phyloP scores from a whole-genome alignment of 352 stramenopile species.

The Phytophthora crassamura region DNA sequence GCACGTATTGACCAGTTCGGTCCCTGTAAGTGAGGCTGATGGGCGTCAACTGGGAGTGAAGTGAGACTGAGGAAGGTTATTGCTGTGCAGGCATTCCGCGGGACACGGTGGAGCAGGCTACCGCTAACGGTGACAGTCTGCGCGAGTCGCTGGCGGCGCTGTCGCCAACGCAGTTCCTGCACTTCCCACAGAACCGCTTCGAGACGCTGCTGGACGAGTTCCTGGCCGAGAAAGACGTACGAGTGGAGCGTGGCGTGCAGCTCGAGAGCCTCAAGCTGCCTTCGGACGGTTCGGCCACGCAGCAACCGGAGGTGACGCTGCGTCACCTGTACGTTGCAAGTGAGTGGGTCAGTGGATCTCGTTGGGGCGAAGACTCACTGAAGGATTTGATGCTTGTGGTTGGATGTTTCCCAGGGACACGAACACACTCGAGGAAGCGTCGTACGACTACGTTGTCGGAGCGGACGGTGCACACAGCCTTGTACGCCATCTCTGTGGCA shows the following conservation, averaged over 20 bases:
- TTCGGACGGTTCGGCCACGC: not conserved
- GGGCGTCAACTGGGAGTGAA: not conserved
- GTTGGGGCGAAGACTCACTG: constrained; percentile 5
- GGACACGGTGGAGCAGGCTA: constrained; percentile 18
- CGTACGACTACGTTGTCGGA: constrained; percentile 89
- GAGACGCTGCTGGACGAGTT: constrained; percentile 71
- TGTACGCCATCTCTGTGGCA: constrained; percentile 71
- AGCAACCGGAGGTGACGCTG: constrained; percentile 41
- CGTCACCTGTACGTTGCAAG: constrained; percentile 57
- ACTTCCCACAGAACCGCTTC: constrained; percentile 89
- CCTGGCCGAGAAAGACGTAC: constrained; percentile 48
- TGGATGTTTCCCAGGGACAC: constrained; percentile 37
- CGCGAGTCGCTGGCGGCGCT: constrained; percentile 46
- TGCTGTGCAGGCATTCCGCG: constrained; percentile 53
- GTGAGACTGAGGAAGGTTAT: constrained; percentile 17
- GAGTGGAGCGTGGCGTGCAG: constrained; percentile 69
- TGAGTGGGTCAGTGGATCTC: not conserved
- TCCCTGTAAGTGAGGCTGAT: constrained; percentile 45
- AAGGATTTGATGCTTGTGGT: not conserved
- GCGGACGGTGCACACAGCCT: constrained; percentile 92
- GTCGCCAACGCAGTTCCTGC: constrained; percentile 83
- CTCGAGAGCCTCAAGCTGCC: constrained; percentile 47
- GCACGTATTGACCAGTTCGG: constrained; percentile 86
- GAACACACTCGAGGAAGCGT: constrained; percentile 44
- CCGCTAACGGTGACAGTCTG: constrained; percentile 39